Evolutionary conservation across 148 eudicot genomes (phyloP).

Genomic region (Fagopyrum tataricum): DNA sequence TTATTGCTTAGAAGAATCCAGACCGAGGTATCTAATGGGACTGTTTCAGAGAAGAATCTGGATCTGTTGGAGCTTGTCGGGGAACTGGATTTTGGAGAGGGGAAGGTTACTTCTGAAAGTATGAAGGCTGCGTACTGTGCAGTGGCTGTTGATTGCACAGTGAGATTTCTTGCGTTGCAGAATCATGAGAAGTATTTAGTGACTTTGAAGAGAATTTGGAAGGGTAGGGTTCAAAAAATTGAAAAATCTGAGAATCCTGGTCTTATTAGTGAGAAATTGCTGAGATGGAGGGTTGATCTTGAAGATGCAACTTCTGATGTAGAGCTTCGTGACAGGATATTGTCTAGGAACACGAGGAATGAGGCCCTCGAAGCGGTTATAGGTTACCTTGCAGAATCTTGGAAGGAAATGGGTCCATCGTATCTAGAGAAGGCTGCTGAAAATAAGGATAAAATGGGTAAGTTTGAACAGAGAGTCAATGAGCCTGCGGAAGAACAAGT

Average conservation of each 20-base stretch:
- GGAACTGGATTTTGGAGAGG: constrained; percentile 27
- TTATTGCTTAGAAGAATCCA: constrained; percentile 42
- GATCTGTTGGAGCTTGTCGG: constrained; percentile 40
- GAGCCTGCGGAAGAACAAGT: not conserved
- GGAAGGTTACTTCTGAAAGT: constrained; percentile 19
- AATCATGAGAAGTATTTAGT: constrained; percentile 33
- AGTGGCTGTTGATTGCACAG: constrained; percentile 65
- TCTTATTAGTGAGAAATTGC: constrained; percentile 41
- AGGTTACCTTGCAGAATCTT: constrained; percentile 41
- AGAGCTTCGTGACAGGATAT: constrained; percentile 20
- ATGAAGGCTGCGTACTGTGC: constrained; percentile 59
- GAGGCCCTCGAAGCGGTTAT: constrained; percentile 43
- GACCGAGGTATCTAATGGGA: constrained; percentile 19
- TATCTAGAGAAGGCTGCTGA: constrained; percentile 47
- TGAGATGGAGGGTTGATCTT: constrained; percentile 36
- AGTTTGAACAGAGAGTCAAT: constrained; percentile 11
- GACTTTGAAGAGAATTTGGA: constrained; percentile 56
- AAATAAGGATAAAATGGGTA: constrained; percentile 14
- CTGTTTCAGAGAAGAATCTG: constrained; percentile 32
- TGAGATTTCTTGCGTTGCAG: constrained; percentile 25
- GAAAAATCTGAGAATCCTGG: constrained; percentile 20
- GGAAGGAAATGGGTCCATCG: constrained; percentile 47
- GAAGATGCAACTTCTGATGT: constrained; percentile 37
- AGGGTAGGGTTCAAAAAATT: constrained; percentile 33
- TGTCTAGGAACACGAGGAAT: constrained; percentile 31